Conservation (phyloP, 352 stramenopile genomes). For the Pythium oligandrum region DNA sequence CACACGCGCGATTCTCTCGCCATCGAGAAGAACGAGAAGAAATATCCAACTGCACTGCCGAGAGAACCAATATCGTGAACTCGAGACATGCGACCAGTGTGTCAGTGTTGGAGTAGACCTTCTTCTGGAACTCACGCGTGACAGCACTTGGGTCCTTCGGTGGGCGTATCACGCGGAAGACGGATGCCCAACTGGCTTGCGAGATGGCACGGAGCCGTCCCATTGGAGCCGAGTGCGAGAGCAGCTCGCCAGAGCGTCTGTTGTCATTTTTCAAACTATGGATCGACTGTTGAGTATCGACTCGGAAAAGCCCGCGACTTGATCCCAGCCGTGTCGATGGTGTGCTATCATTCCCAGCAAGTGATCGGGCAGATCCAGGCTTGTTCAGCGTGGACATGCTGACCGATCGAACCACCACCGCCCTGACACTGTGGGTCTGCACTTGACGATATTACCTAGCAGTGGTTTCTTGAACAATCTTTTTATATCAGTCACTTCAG, state of each 20-base stretch:
- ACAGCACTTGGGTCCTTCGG: conserved; percentile 6
- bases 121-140: conserved; percentile 35
- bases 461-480: too few species aligned
- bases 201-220: conserved; percentile 12
- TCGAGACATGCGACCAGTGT: conserved; percentile 33
- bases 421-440: too few species aligned
- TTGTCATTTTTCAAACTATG: conserved; percentile 1
- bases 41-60: conserved; percentile 34
- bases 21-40: conserved; percentile 31
- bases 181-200: conserved; percentile 12
- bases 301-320: conserved; percentile 6
- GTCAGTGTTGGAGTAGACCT: conserved; percentile 32
- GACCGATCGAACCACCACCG: too few species aligned
- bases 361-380: too few species aligned
- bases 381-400: too few species aligned
- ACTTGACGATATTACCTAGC: too few species aligned
- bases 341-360: too few species aligned
- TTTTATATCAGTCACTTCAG: too few species aligned
- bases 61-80: conserved; percentile 36
- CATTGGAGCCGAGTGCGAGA: too few species aligned
- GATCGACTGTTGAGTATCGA: conserved; percentile 7
- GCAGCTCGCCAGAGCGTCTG: neutral
- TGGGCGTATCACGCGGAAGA: conserved; percentile 9
- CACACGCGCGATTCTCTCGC: conserved; percentile 49
- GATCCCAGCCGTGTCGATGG: neutral